phyloP scores from a whole-genome alignment of 257 asterid species.

The Coffea canephora region DNA sequence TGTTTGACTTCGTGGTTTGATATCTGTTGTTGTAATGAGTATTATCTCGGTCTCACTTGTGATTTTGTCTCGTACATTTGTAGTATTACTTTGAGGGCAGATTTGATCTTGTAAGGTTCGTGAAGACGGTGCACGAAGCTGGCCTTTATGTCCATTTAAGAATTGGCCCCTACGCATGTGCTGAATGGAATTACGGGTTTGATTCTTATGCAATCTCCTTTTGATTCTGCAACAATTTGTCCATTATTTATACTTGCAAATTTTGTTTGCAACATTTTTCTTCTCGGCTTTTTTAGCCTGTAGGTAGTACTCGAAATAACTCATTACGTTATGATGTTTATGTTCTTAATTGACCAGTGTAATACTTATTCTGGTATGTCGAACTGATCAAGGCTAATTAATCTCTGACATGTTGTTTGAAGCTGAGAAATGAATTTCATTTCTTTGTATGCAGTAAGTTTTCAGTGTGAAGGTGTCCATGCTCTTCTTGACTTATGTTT shows the following conservation, averaged over 20 bases:
- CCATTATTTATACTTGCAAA: no score
- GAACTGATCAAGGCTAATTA: not conserved
- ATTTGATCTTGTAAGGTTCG: conserved; percentile 68
- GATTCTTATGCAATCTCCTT: conserved; percentile 18
- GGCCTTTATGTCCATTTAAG: conserved; percentile 71
- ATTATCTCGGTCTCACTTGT: not conserved
- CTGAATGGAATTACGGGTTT: conserved; percentile 90
- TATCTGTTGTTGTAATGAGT: not conserved
- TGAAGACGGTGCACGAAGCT: conserved; percentile 67
- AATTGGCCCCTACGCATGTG: conserved; percentile 85
- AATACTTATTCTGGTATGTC: not conserved
- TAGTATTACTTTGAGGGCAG: conserved; percentile 73
- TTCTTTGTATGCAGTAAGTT: not conserved
- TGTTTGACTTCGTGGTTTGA: not conserved
- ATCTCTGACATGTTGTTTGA: not conserved
- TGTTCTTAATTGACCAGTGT: not conserved
- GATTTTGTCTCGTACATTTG: conserved; percentile 17
- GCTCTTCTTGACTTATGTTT: not conserved
- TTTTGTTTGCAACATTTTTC: not conserved
- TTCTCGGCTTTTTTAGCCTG: not conserved
- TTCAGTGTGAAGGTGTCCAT: not conserved
- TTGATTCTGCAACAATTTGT: conserved; percentile 8
- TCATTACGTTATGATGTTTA: not conserved
- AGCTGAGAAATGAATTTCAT: not conserved
- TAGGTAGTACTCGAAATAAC: not conserved